Evolutionary conservation across 495 filamentous ascomycete species (phyloP), one percentile per base, ranked within the genome.

Genomic region (Bacidia rubella): DNA sequence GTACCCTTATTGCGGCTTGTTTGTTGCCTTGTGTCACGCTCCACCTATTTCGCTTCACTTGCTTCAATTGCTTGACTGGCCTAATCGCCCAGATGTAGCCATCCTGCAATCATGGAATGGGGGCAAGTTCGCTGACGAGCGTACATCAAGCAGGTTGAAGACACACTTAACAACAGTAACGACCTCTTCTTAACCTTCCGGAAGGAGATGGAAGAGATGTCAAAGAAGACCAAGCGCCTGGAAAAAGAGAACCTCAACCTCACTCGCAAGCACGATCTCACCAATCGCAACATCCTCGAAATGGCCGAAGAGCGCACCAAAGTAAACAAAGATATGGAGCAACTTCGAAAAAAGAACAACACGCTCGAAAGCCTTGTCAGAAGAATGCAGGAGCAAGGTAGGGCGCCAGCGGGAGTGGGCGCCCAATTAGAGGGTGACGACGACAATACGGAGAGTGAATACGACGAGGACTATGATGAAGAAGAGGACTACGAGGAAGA

Each of bases 151-250:
- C 68, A 97, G 90, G 92, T 98, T 56, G 92, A 98, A 75, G 93
- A 98, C 67, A 97, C 92, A 2, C 74, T 98, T 19, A 98, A 98
- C 66, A 97, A 96, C 66, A 93, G 86, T 66, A 98, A 98, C 73
- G 92, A 97, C 65, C 78, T 98, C 47, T 98, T 97, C 66, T 74
- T 96, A 43, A 97, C 92, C 0, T 98, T 98, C 69, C 82, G 92
- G 29, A 97, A 95, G 70, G 92, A 98, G 68, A 97, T 98, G 93
- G 92, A 98, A 68, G 92, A 97, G 63, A 97, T 97, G 93, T 95
- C 89, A 0, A 96, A 96, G 72, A 97, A 97, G 73, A 96, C 92
- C 3, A 96, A 97, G 66, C 83, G 92, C 15, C 74, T 98, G 23
- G 92, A 98, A 65, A 94, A 95, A 65, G 93, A 98, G 62, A 98